These are phyloP conservation scores for Corchorus capsularis DNA, from an alignment of 345 rosid genomes.

Conservation along the genomic window DNA sequence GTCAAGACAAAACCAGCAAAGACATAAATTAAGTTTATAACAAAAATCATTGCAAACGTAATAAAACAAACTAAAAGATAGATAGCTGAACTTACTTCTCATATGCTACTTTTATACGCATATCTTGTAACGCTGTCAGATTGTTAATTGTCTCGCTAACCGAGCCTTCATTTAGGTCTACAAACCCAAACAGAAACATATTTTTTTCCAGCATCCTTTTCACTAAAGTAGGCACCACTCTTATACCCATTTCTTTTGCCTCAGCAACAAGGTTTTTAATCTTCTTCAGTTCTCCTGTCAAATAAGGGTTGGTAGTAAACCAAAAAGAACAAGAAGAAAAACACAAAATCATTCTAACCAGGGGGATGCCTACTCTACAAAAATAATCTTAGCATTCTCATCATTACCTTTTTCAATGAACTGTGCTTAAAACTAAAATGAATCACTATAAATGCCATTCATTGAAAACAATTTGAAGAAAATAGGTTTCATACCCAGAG, in stretches of 20 bases:
- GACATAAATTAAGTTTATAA: not conserved
- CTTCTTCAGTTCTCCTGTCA: slow-evolving; percentile 72
- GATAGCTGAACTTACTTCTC: slow-evolving; percentile 45
- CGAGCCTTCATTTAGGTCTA: slow-evolving; percentile 55
- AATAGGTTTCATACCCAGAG: slow-evolving; percentile 52
- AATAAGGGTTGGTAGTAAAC: slow-evolving; percentile 4
- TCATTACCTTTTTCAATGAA: not conserved
- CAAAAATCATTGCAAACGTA: not conserved
- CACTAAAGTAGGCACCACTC: slow-evolving; percentile 50
- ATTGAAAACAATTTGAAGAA: not conserved
- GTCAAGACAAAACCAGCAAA: slow-evolving; percentile 3
- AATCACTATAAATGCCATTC: not conserved
- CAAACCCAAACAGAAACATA: slow-evolving; percentile 72
- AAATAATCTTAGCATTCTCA: not conserved
- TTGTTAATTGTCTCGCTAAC: slow-evolving; percentile 45
- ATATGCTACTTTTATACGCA: slow-evolving; percentile 58
- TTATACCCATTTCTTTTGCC: slow-evolving; percentile 52
- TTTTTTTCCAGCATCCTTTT: slow-evolving; percentile 69
- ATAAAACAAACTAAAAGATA: not conserved
- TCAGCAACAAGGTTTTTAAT: slow-evolving; percentile 59
- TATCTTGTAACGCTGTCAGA: slow-evolving; percentile 56
- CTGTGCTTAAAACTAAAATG: not conserved
- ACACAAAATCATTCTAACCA: not conserved
- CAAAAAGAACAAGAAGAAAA: not conserved
- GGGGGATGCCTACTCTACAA: not conserved